phyloP scores from a whole-genome alignment of 768 basidiomycete genomes.

The Boletus pseudopeckii region DNA sequence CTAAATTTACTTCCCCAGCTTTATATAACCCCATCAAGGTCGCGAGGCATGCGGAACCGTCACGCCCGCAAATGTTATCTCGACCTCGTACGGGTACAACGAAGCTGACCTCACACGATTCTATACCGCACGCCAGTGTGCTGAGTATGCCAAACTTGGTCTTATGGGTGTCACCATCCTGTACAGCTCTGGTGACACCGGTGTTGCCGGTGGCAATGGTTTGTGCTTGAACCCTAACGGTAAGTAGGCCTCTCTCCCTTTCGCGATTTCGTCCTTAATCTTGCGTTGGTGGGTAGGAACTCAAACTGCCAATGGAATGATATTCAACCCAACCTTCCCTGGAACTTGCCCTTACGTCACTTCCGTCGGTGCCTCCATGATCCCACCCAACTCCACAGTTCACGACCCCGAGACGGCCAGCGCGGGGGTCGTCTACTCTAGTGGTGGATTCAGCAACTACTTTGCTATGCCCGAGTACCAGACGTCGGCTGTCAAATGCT shows the following conservation, averaged over 20 bases:
- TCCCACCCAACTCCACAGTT: constrained; percentile 34
- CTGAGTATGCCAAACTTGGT: too few relatives aligned
- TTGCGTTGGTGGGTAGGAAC: constrained; percentile 18
- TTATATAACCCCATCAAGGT: constrained; percentile 1
- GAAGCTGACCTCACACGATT: too few relatives aligned
- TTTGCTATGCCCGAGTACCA: constrained; percentile 43
- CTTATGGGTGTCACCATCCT: too few relatives aligned
- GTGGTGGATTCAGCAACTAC: constrained; percentile 39
- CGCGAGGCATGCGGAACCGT: constrained; percentile 38
- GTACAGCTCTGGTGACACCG: too few relatives aligned
- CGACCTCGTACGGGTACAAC: too few relatives aligned
- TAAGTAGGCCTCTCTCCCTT: too few relatives aligned
- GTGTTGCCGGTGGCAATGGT: too few relatives aligned
- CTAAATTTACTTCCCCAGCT: not conserved
- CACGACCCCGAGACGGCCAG: constrained; percentile 29
- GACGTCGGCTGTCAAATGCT: constrained; percentile 30
- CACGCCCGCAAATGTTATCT: constrained; percentile 36
- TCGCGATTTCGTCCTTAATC: not conserved
- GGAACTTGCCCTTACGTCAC: constrained; percentile 44
- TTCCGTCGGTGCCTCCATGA: constrained; percentile 46
- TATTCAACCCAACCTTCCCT: constrained; percentile 44
- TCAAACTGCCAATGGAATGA: constrained; percentile 20
- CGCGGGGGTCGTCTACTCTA: constrained; percentile 24
- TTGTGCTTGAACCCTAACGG: too few relatives aligned
- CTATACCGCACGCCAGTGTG: too few relatives aligned